These are phyloP conservation scores for Colletotrichum lini DNA, from an alignment of 2,329 filamentous ascomycete genomes.

Conservation along the genomic window DNA sequence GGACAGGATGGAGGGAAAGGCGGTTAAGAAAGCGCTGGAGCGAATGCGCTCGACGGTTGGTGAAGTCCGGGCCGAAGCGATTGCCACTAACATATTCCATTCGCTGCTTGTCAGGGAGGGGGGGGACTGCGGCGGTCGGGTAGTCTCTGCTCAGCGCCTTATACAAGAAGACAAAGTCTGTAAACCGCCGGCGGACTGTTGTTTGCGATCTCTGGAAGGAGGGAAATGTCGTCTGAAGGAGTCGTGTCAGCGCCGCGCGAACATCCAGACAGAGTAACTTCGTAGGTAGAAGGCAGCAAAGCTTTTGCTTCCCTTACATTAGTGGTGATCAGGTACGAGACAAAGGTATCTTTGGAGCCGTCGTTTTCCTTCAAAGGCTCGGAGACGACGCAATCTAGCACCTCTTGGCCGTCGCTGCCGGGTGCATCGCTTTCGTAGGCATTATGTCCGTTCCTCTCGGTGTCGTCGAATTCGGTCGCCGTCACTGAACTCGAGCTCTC, in stretches of 20 bases:
- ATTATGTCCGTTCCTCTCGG: constrained; percentile 53
- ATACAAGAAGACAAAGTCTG: constrained; percentile 97
- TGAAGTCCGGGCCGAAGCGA: constrained; percentile 95
- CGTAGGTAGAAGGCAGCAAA: constrained; percentile 8
- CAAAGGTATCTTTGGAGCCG: constrained; percentile 95
- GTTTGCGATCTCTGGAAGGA: constrained; percentile 89
- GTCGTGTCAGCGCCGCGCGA: constrained; percentile 27
- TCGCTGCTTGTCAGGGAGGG: constrained; percentile 97
- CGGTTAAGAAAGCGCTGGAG: constrained; percentile 92
- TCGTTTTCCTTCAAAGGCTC: constrained; percentile 95
- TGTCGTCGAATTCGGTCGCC: constrained; percentile 40
- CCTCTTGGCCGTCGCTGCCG: constrained; percentile 74
- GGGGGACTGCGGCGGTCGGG: constrained; percentile 91
- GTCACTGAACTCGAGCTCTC: constrained; percentile 49
- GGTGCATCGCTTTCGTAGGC: constrained; percentile 64
- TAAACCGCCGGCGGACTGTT: constrained; percentile 90
- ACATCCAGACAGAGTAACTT: constrained; percentile 10
- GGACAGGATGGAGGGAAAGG: constrained; percentile 87
- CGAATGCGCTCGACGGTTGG: constrained; percentile 87
- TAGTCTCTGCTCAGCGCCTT: constrained; percentile 91
- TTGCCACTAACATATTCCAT: constrained; percentile 99
- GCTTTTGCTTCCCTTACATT: constrained; percentile 68
- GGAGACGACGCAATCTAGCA: constrained; percentile 86
- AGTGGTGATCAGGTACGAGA: constrained; percentile 95
- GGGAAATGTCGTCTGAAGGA: constrained; percentile 86